phyloP scores from a whole-genome alignment of 208 protist genomes.

The Leishmania tropica region DNA sequence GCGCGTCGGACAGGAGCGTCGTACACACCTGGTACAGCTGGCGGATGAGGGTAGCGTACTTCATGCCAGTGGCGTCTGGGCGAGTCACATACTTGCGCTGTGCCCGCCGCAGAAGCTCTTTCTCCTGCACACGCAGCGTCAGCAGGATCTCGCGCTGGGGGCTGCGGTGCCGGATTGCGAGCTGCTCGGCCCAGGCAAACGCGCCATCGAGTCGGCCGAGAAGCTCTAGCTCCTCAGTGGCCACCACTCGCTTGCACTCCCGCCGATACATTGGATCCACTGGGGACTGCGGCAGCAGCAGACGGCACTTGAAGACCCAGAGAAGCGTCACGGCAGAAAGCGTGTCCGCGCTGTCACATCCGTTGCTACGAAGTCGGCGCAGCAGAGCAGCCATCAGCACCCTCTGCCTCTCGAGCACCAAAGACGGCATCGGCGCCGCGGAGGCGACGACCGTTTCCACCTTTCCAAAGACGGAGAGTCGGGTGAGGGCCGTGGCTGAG shows the following conservation, averaged over 20 bases:
- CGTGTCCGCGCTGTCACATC: conserved; percentile 27
- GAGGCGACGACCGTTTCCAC: conserved; percentile 8
- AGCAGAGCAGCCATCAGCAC: conserved; percentile 27
- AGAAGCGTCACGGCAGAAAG: conserved; percentile 56
- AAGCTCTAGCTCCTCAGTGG: conserved; percentile 42
- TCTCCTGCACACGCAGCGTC: conserved; percentile 42
- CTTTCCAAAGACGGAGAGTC: conserved; percentile 25
- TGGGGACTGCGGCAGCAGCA: conserved; percentile 78
- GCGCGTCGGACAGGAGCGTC: conserved; percentile 69
- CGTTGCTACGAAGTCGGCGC: conserved; percentile 16
- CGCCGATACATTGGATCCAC: conserved; percentile 85
- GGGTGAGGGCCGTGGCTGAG: conserved; percentile 15
- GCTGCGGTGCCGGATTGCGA: conserved; percentile 52
- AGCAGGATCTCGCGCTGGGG: conserved; percentile 44
- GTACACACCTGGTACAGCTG: conserved; percentile 67
- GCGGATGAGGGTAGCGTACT: conserved; percentile 74
- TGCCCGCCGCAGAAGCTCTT: conserved; percentile 34
- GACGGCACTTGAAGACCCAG: conserved; percentile 71
- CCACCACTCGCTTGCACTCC: conserved; percentile 45
- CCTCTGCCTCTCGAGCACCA: conserved; percentile 30
- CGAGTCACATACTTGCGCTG: conserved; percentile 45
- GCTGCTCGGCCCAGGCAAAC: conserved; percentile 63
- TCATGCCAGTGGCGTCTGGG: conserved; percentile 65
- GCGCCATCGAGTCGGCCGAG: conserved; percentile 57
- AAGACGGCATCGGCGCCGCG: background rate